Conservation (phyloP, 805 yeast genomes). For the Phaffomyces opuntiae region DNA sequence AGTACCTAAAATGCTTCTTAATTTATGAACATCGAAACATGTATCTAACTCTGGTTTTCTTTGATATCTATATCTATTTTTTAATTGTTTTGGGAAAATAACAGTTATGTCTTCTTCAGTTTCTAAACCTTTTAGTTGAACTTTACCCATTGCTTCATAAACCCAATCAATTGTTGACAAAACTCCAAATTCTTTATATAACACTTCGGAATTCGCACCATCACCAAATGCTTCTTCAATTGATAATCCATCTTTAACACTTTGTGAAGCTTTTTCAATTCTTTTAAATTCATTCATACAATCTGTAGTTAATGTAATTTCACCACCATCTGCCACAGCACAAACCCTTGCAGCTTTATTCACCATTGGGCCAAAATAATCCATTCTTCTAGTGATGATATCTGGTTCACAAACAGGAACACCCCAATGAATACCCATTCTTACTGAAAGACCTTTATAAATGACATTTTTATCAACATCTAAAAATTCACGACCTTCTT, state of each 20-base stretch:
- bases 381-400: constrained; percentile 95
- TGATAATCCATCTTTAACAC: constrained; percentile 14
- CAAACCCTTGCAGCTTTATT: constrained; percentile 90
- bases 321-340: constrained; percentile 98
- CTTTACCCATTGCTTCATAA: constrained; percentile 70
- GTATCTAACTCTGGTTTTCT: constrained; percentile 25
- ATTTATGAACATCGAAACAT: constrained; percentile 35
- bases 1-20: constrained; percentile 48
- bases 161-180: constrained; percentile 65
- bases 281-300: constrained; percentile 66
- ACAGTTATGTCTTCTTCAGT: constrained; percentile 82
- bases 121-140: constrained; percentile 89
- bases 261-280: constrained; percentile 31
- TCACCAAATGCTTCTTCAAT: constrained; percentile 38
- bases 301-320: constrained; percentile 80
- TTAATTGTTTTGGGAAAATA: constrained; percentile 61
- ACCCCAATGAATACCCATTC: constrained; percentile 99
- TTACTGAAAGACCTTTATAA: constrained; percentile 84
- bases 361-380: constrained; percentile 98
- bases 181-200: constrained; percentile 59
- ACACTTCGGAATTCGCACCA: constrained; percentile 41
- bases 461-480: constrained; percentile 54
- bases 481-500: constrained; percentile 74
- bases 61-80: constrained; percentile 47
- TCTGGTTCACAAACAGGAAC: constrained; percentile 93